Base-by-base conservation (phyloP, 257 asterid species). In the Cinchona pubescens region DNA sequence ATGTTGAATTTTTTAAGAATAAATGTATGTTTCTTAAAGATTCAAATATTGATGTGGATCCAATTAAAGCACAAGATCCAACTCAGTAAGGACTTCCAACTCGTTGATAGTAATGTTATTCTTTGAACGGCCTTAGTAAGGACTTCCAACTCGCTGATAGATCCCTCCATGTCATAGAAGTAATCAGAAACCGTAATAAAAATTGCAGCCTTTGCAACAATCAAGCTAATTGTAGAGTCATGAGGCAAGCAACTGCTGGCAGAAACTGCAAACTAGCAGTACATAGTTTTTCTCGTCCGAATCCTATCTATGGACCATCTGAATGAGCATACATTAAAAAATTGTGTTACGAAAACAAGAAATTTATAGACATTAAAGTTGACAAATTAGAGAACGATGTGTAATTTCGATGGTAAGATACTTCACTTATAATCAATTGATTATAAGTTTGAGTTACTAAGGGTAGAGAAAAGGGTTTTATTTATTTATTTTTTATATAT, bases 261-360 rank as follows among this genome's bases (percentile, higher is more conserved):
- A 14, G 92, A 90, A n/a, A 56, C 35, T 3, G 85, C 88, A 65
- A 81, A 90, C 59, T 90, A 90, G 2, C 75, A 75, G 58, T 87
- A 86, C 6, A 71, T 38, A 3, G 90, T 88, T 79, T 90, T 27
- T 88, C 90, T 72, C 96, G 80, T 71, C 93, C 96, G 73, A 90
- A 90, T 79, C 96, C 96, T 78, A 88, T 84, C 82, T 78, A 73
- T 69, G 11, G 92, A 80, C 96, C 96, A 90, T 75, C 96, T 88
- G 53, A 8, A 45, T n/a, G n/a, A n/a, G n/a, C n/a, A n/a, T n/a
- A n/a, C n/a, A 9, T 14, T 16, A 45, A 45, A 45, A 45, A 45
- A 1, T 14, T 45, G 49, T 48, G 38, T 27, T 12, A 73, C 85
- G 90, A 19, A 8, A 16, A 23, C 45, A 0, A 38, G 30, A 13